phyloP scores from a whole-genome alignment of 306 rosid genomes.

The Castanospermum australe region DNA sequence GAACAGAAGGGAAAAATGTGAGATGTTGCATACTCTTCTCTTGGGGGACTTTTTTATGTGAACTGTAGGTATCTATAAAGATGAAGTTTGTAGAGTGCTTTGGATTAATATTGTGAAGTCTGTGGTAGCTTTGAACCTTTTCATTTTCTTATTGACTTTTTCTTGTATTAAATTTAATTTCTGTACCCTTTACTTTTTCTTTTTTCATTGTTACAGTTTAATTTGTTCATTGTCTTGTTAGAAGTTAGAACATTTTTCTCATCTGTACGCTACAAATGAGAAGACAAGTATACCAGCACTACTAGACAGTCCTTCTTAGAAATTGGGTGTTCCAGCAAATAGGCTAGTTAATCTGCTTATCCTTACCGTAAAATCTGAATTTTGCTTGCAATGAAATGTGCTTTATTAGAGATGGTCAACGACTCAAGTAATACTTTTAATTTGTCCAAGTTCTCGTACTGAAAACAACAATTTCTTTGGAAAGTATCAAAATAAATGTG shows the following conservation, averaged over 20 bases:
- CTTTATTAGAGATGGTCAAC: background rate
- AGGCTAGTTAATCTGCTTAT: background rate
- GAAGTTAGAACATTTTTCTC: background rate
- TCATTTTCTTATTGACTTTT: background rate
- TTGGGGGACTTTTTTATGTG: background rate
- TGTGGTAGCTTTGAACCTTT: background rate
- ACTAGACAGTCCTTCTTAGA: background rate
- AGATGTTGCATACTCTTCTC: background rate
- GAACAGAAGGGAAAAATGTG: background rate
- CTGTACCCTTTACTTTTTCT: background rate
- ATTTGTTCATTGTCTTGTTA: background rate
- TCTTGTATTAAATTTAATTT: background rate
- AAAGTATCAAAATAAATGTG: background rate
- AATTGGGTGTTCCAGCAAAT: background rate
- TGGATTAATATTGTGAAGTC: background rate
- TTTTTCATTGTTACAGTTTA: background rate
- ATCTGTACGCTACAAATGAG: background rate
- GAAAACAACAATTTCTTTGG: background rate
- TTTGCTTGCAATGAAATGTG: background rate
- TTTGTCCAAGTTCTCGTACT: background rate
- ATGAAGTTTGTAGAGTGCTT: background rate
- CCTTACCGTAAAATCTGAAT: background rate
- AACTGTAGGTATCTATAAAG: background rate
- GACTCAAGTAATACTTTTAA: background rate
- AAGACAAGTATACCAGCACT: background rate